A percentile compares a stretch with the other conserved stretches of the same genome.
Conservation (phyloP, 2,329 filamentous ascomycete species). For the Ophiostoma australiae region DNA sequence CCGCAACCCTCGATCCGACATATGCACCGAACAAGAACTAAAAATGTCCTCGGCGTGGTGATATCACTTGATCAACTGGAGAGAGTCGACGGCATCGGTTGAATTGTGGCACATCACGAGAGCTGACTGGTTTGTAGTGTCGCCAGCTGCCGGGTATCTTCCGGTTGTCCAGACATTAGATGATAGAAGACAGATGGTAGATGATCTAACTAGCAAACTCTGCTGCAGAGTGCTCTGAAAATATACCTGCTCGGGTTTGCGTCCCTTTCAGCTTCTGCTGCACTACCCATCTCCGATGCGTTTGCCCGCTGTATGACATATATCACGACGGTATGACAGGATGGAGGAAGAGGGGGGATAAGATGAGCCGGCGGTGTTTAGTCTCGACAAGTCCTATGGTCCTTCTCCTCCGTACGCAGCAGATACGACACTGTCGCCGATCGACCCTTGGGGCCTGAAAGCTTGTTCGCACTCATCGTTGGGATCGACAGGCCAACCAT, state of each 20-base stretch:
- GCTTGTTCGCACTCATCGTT: not conserved
- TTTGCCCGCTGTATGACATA: not conserved
- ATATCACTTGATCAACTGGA: not conserved
- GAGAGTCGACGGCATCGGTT: not conserved
- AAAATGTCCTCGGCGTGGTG: not conserved
- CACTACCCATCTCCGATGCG: not conserved
- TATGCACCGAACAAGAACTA: not conserved
- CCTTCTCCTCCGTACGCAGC: not conserved
- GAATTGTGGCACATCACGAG: not conserved
- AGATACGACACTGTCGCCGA: not conserved
- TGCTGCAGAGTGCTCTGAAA: not conserved
- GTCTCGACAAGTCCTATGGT: not conserved
- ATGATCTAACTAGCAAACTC: not conserved
- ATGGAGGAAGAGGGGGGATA: not conserved
- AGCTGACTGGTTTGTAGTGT: not conserved
- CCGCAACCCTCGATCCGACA: not conserved
- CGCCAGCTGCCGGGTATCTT: not conserved
- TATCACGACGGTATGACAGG: not conserved
- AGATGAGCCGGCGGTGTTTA: not conserved
- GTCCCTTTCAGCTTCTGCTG: constrained; percentile 1
- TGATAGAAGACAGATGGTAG: no score
- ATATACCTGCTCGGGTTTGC: constrained; percentile 2
- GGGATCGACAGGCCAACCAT: not conserved
- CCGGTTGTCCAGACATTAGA: not conserved
- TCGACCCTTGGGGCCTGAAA: not conserved